Percentiles rank a stretch among this genome's conserved stretches.
These are phyloP conservation scores for Arthrobotrys pseudoclavata DNA, from an alignment of 2,329 filamentous ascomycete genomes.

Conservation along the genomic window DNA sequence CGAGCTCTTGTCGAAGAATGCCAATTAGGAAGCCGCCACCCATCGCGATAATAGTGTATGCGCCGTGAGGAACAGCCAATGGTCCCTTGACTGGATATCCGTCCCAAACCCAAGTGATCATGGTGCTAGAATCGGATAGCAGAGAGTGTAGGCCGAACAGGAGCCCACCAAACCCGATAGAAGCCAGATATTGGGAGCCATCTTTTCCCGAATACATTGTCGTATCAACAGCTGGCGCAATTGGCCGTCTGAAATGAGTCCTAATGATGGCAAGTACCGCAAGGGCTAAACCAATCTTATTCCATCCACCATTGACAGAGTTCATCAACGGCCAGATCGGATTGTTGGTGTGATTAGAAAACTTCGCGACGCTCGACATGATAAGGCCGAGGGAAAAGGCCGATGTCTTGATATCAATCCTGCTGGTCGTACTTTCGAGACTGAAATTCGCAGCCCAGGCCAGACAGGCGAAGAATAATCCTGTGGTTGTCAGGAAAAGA, in stretches of 20 bases:
- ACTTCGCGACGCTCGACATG: constrained; percentile 88
- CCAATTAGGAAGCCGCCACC: constrained; percentile 82
- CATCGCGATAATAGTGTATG: constrained; percentile 88
- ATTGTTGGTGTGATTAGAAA: constrained; percentile 93
- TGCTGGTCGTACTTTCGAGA: constrained; percentile 79
- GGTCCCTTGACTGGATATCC: constrained; percentile 92
- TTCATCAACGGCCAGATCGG: constrained; percentile 97
- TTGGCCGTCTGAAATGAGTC: constrained; percentile 77
- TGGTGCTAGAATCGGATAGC: constrained; percentile 96
- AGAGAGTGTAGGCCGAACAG: constrained; percentile 93
- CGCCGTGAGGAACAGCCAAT: constrained; percentile 88
- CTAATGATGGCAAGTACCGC: constrained; percentile 81
- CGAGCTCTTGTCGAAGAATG: constrained; percentile 78
- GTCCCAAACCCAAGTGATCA: constrained; percentile 99
- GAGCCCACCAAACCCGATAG: constrained; percentile 83
- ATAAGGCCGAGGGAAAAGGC: constrained; percentile 86
- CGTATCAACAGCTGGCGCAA: constrained; percentile 69
- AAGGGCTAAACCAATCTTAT: constrained; percentile 82
- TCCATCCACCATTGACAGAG: constrained; percentile 89
- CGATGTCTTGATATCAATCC: constrained; percentile 84
- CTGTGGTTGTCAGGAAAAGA: constrained; percentile 84
- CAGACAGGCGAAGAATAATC: constrained; percentile 82
- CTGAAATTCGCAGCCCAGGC: constrained; percentile 87
- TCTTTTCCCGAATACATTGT: constrained; percentile 72
- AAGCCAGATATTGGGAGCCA: constrained; percentile 79